phyloP scores from a whole-genome alignment of 1,284 basidiomycete genomes.

The Trichosporon inkin region DNA sequence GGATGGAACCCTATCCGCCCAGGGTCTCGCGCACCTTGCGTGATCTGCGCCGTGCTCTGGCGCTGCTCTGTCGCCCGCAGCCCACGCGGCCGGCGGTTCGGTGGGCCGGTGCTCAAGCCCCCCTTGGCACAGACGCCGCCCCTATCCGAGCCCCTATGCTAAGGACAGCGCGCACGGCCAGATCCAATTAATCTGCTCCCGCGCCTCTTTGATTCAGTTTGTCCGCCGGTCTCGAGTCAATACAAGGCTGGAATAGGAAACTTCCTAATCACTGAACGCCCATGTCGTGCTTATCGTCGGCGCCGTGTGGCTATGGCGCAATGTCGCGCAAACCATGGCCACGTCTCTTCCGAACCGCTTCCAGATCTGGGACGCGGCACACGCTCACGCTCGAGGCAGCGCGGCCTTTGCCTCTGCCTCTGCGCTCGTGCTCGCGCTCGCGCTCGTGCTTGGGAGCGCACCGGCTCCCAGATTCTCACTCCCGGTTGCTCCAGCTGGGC shows the following conservation, averaged over 20 bases:
- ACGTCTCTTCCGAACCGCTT: not conserved
- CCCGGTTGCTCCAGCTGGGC: too few relatives aligned
- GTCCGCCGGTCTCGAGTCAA: not conserved
- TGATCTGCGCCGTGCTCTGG: not conserved
- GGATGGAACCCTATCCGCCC: conserved; percentile 1
- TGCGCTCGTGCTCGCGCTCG: not conserved
- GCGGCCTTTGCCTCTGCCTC: too few relatives aligned
- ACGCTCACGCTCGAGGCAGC: too few relatives aligned
- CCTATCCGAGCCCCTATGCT: too few relatives aligned
- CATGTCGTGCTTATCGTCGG: conserved; percentile 3
- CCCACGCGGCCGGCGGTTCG: not conserved
- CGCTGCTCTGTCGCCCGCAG: too few relatives aligned
- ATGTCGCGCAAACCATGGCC: conserved; percentile 1
- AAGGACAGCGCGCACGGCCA: too few relatives aligned
- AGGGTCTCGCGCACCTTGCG: conserved; percentile 6
- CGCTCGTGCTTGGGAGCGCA: not conserved
- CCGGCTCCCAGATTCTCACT: not conserved
- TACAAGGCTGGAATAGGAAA: not conserved
- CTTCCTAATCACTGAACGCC: not conserved
- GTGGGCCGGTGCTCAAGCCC: not conserved
- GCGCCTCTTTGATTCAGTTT: not conserved
- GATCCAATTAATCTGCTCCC: not conserved
- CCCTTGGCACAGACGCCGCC: too few relatives aligned
- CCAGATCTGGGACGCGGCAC: not conserved
- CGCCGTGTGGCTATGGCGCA: not conserved